Percentiles rank a stretch among this genome's conserved stretches.
Conservation (phyloP, 129 eudicot species). For the Saposhnikovia divaricata region DNA sequence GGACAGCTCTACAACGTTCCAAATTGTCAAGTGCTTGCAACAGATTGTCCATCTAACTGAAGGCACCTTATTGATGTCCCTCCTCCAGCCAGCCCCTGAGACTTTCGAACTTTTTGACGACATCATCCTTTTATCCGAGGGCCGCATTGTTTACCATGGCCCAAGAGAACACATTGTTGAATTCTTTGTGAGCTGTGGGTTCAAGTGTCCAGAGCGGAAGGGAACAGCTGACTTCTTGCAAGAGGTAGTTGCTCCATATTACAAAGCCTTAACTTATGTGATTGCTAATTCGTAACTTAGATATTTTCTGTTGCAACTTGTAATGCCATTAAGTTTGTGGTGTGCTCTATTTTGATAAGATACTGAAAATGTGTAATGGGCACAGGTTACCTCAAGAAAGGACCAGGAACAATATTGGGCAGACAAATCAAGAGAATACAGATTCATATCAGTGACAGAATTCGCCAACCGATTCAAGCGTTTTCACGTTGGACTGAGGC, state of each 20-base stretch:
- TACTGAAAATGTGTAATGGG: not conserved
- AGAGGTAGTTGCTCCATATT: slow-evolving; percentile 68
- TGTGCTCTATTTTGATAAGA: not conserved
- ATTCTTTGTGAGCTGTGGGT: slow-evolving; percentile 87
- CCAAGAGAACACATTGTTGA: slow-evolving; percentile 78
- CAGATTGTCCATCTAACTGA: slow-evolving; percentile 84
- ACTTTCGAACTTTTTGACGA: slow-evolving; percentile 91
- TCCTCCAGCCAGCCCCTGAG: slow-evolving; percentile 95
- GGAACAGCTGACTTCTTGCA: slow-evolving; percentile 97
- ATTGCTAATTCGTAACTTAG: not conserved
- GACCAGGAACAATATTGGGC: slow-evolving; percentile 96
- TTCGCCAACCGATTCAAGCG: slow-evolving; percentile 58
- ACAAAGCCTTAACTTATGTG: not conserved
- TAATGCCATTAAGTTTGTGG: not conserved
- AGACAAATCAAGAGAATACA: slow-evolving; percentile 48
- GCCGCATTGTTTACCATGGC: slow-evolving; percentile 92
- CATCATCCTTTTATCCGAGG: slow-evolving; percentile 73
- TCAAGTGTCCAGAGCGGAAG: slow-evolving; percentile 86
- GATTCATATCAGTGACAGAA: slow-evolving; percentile 57
- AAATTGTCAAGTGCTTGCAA: slow-evolving; percentile 88
- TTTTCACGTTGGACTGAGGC: slow-evolving; percentile 69
- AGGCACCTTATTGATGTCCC: slow-evolving; percentile 80
- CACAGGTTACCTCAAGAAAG: slow-evolving; percentile 83
- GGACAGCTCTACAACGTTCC: slow-evolving; percentile 95
- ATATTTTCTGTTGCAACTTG: not conserved